Evolutionary conservation across 768 basidiomycete species (phyloP), one percentile per base, ranked within the genome.

Genomic region (Amanita molliuscula): DNA sequence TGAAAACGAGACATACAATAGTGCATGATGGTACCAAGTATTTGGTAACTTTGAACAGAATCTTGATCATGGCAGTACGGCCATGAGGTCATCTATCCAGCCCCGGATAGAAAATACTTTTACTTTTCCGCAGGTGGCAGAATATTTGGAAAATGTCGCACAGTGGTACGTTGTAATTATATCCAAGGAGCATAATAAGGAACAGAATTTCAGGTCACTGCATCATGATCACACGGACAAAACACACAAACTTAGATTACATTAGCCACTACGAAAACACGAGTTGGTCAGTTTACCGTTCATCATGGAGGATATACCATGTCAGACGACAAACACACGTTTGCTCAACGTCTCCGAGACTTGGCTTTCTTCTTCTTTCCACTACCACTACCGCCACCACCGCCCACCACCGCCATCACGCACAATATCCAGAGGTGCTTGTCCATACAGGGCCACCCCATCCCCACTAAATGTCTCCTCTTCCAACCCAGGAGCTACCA

Each of bases 381-480:
- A 18, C 21, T 8, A 9, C 18, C 15, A 5, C 41, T 42, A 15
- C 35, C 16, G 6, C 35, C 35, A 6, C 16, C n/a, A 7, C n/a
- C n/a, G n/a, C n/a, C n/a, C n/a, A n/a, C 16, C 7, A 16, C 9
- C 7, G 8, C n/a, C 7, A 37, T 7, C n/a, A 18, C 36, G 6
- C 36, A 9, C 36, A n/a, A 9, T n/a, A n/a, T 37, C 36, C 16
- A 16, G 6, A 25, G 21, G 23, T 6, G 1, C 41, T 25, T 15
- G 41, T 8, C 4, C 25, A 26, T 23, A 15, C 10, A 25, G 4
- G 41, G 16, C 58, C 54, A 69, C 65, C 56, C 69, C 67, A 57
- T 70, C 70, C 50, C 70, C 70, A 63, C 71, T 59, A 28, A 71
- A 62, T 6, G 67, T 67, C 13, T 67, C 61, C 2, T 64, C 70